Evolutionary conservation across 169 alveolate genomes (phyloP).

Genomic region (Plasmodium berghei): DNA sequence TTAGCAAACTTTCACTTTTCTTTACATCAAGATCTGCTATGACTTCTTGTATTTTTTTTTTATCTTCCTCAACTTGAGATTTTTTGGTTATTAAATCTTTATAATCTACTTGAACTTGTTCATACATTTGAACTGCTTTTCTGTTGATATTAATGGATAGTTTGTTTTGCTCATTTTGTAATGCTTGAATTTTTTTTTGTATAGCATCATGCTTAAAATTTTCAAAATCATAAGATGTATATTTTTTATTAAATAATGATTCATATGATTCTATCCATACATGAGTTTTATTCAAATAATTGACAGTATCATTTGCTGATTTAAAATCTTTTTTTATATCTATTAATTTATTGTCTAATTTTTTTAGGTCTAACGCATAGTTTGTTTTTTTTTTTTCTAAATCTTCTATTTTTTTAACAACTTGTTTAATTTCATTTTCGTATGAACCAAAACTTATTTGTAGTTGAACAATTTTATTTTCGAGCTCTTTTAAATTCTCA

Average conservation of each 20-base stretch:
- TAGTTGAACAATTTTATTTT: conserved; percentile 63
- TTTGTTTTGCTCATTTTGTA: conserved; percentile 88
- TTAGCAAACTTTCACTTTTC: conserved; percentile 91
- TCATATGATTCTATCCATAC: conserved; percentile 82
- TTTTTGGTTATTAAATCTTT: conserved; percentile 90
- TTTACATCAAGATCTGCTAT: conserved; percentile 94
- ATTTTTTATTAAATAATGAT: conserved; percentile 80
- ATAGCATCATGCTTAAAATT: conserved; percentile 81
- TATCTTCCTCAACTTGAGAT: conserved; percentile 92
- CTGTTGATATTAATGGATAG: conserved; percentile 92
- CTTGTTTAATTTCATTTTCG: conserved; percentile 79
- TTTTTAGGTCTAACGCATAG: conserved; percentile 77
- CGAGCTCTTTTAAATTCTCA: conserved; percentile 76
- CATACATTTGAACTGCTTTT: conserved; percentile 94
- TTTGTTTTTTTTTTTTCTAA: conserved; percentile 78
- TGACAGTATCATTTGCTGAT: conserved; percentile 76
- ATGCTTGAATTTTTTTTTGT: conserved; percentile 84
- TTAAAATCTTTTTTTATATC: conserved; percentile 81
- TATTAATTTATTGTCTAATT: conserved; percentile 77
- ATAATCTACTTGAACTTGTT: conserved; percentile 92
- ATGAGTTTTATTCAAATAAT: conserved; percentile 75
- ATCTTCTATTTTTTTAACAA: conserved; percentile 77
- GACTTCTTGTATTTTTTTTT: conserved; percentile 92
- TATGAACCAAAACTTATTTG: conserved; percentile 76
- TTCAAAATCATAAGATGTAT: conserved; percentile 82